Evolutionary conservation across 2,329 filamentous ascomycete genomes (phyloP).

Genomic region (Parastagonospora avenae): DNA sequence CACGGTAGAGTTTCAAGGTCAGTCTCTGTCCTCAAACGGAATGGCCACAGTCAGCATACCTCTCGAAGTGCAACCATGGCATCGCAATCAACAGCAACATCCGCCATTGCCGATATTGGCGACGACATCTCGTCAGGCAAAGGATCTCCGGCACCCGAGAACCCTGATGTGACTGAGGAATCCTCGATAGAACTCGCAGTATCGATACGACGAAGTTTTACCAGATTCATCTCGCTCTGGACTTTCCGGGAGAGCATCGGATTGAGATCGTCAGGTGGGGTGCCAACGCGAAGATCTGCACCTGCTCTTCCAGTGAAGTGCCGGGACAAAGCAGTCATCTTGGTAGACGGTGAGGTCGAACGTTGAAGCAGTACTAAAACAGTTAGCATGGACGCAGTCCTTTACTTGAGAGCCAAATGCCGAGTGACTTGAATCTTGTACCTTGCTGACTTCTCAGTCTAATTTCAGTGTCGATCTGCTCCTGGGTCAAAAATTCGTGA

Average conservation of each 20-base stretch:
- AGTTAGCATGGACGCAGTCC: background rate
- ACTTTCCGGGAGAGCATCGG: slow-evolving; percentile 33
- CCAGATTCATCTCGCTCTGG: slow-evolving; percentile 36
- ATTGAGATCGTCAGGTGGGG: slow-evolving; percentile 27
- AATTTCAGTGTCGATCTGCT: slow-evolving; percentile 33
- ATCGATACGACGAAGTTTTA: slow-evolving; percentile 8
- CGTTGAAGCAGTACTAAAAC: slow-evolving; percentile 31
- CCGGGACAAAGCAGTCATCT: slow-evolving; percentile 48
- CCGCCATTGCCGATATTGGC: slow-evolving; percentile 2
- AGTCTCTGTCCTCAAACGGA: background rate
- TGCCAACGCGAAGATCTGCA: slow-evolving; percentile 38
- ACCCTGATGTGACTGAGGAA: slow-evolving; percentile 33
- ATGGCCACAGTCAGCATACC: slow-evolving; percentile 11
- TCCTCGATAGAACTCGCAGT: slow-evolving; percentile 7
- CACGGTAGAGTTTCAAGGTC: background rate
- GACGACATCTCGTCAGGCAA: slow-evolving; percentile 35
- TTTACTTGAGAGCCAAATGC: background rate
- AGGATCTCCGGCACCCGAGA: slow-evolving; percentile 40
- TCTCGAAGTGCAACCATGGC: slow-evolving; percentile 41
- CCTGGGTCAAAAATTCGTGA: slow-evolving; percentile 17
- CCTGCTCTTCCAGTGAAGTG: slow-evolving; percentile 38
- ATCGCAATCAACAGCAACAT: slow-evolving; percentile 31
- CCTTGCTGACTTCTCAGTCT: slow-evolving; percentile 30
- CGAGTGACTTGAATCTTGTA: slow-evolving; percentile 4
- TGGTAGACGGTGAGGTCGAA: slow-evolving; percentile 44